phyloP scores from a whole-genome alignment of 169 alveolate species.

The Cyclospora cayetanensis region DNA sequence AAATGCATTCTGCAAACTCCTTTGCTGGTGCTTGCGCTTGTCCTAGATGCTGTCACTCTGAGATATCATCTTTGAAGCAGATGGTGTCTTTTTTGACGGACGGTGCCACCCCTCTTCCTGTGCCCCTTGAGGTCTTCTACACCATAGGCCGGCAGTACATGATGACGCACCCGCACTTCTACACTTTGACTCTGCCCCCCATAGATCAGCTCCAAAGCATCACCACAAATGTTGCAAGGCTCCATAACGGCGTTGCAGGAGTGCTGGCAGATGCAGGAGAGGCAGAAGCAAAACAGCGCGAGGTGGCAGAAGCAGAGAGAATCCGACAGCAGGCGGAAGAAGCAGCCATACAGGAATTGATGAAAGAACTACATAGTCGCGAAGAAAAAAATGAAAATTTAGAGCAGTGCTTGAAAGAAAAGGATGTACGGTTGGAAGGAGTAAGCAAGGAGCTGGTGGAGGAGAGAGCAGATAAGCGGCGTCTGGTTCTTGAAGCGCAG shows the following conservation, averaged over 20 bases:
- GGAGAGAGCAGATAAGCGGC: not conserved
- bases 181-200: not conserved
- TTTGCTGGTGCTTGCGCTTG: too few species aligned
- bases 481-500: not conserved
- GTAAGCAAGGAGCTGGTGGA: not conserved
- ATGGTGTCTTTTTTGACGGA: not conserved
- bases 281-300: not conserved
- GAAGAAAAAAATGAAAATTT: not conserved
- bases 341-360: too few species aligned
- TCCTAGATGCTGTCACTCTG: not conserved
- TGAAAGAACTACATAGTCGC: not conserved
- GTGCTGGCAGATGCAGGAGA: not conserved
- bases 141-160: not conserved
- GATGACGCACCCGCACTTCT: not conserved
- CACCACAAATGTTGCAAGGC: not conserved
- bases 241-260: too few species aligned
- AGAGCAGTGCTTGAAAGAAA: not conserved
- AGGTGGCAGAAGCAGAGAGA: not conserved
- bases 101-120: conserved; percentile 6
- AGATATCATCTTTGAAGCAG: not conserved
- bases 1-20: too few species aligned
- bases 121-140: not conserved
- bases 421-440: not conserved
- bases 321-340: not conserved
- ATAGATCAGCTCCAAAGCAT: not conserved